Percentiles rank a stretch among this genome's conserved stretches.
phyloP scores from a whole-genome alignment of 1,284 basidiomycete species.

The Trichosporon sp. region DNA sequence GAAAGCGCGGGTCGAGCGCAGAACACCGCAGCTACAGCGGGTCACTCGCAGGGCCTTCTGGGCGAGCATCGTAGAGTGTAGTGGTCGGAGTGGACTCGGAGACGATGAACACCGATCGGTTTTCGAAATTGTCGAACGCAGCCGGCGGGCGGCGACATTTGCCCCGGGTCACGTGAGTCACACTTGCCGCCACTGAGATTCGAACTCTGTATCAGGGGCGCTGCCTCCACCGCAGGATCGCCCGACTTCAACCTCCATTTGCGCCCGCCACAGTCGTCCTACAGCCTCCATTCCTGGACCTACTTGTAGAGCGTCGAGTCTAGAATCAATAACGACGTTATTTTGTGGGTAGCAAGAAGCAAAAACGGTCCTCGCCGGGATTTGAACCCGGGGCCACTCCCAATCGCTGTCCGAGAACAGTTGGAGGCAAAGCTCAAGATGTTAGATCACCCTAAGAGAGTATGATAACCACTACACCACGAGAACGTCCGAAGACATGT shows the following conservation, averaged over 20 bases:
- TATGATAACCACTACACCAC: conserved; percentile 6
- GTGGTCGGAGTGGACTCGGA: neutral
- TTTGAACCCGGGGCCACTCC: conserved; percentile 5
- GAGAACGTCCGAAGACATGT: neutral
- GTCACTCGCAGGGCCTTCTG: neutral
- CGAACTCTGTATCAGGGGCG: neutral
- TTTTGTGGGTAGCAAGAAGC: neutral
- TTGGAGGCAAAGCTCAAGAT: neutral
- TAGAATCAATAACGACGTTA: neutral
- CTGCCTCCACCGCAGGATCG: neutral
- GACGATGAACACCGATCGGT: neutral
- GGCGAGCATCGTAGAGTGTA: neutral
- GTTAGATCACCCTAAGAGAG: conserved; percentile 3
- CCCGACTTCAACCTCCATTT: neutral
- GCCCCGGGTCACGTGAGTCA: neutral
- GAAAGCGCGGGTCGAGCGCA: neutral
- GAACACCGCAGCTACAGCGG: conserved; percentile 39
- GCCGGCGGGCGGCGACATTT: neutral
- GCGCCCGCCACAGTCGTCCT: neutral
- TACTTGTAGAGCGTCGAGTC: neutral
- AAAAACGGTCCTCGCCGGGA: conserved; percentile 3
- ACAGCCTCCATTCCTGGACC: neutral
- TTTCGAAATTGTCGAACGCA: neutral
- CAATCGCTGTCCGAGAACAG: neutral
- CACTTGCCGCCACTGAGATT: neutral